Percentiles rank a stretch among this genome's conserved stretches.
These are phyloP conservation scores for Luzula sylvatica DNA, from an alignment of 176 grass and related monocot genomes.

Conservation along the genomic window DNA sequence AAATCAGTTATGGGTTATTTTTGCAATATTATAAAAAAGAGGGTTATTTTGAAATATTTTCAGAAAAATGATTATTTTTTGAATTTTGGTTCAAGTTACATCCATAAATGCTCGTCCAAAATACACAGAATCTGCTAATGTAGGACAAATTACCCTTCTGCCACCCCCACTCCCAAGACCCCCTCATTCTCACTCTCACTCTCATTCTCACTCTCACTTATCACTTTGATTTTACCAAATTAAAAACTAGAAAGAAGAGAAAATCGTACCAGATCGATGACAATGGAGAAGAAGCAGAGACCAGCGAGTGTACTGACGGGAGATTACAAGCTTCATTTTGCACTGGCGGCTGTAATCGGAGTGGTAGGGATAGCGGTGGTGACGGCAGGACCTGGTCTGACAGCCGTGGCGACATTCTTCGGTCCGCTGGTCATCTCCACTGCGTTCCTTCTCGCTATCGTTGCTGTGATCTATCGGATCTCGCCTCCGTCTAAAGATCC, in stretches of 20 bases:
- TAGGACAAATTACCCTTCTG: background rate
- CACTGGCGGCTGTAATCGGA: conserved; percentile 1
- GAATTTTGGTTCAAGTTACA: no score
- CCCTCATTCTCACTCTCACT: conserved; percentile 4
- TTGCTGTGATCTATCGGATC: conserved; percentile 35
- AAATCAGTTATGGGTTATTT: no score
- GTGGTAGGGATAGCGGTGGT: conserved; percentile 8
- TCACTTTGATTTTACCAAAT: no score
- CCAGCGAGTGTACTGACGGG: conserved; percentile 1
- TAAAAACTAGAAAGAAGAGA: background rate
- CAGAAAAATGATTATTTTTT: no score
- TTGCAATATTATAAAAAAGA: no score
- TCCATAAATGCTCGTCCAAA: no score
- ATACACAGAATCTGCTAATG: no score
- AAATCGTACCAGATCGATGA: background rate
- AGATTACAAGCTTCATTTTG: conserved; percentile 14
- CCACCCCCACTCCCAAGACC: no score
- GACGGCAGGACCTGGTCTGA: conserved; percentile 21
- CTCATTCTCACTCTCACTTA: background rate
- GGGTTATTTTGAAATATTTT: no score
- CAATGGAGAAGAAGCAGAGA: conserved; percentile 20
- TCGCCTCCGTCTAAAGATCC: conserved; percentile 20
- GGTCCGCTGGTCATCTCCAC: conserved; percentile 37
- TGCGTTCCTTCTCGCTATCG: conserved; percentile 23
- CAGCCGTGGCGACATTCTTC: conserved; percentile 25